Evolutionary conservation across 2,329 filamentous ascomycete genomes (phyloP), one percentile per base, ranked within the genome.

Genomic region (Lachnellula subtilissima): DNA sequence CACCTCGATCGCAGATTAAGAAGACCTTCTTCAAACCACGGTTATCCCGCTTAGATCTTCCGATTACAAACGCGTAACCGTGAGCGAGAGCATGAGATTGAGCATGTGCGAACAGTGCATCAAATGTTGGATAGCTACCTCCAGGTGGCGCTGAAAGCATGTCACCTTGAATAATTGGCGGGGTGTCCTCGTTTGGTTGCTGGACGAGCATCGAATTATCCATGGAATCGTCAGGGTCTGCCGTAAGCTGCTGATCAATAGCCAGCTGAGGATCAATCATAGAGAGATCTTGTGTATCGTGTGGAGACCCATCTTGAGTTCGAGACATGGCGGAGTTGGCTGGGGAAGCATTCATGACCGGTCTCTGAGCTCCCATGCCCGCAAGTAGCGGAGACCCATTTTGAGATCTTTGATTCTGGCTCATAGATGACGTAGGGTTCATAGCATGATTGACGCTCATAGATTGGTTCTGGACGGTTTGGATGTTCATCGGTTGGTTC

Each of bases 51-150:
- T 87, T 87, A 0, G 84, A 86, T 37, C 84, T 76, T 2, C 84
- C 84, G 67, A 87, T 87, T 58, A 87, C 84, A 51, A 86, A 84
- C 7, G 84, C 84, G 68, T 86, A 87, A 48, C 84, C 84, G 45
- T 86, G 83, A 15, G 83, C 84, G 0, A 83, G 84, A 65, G 83
- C 86, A 65, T 86, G 86, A n/a, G 77, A 74, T 55, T 86, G 72
- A 17, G 86, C 83, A 32, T 80, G 81, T 66, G 84, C 82, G 65
- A 86, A 84, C 8, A 87, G 79, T 7, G 82, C 82, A 58, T 87
- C 84, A 25, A 87, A 74, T 2, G 82, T 86, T 2, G 82, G 78
- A 61, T 83, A 87, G 62, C 81, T 85, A 6, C 83, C 84, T 64
- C 86, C 81, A 1, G 83, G 83, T 4, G 84, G 84, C 15, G 68